Base-by-base conservation (phyloP, 305 asterid species). In the Plantago lanceolata region DNA sequence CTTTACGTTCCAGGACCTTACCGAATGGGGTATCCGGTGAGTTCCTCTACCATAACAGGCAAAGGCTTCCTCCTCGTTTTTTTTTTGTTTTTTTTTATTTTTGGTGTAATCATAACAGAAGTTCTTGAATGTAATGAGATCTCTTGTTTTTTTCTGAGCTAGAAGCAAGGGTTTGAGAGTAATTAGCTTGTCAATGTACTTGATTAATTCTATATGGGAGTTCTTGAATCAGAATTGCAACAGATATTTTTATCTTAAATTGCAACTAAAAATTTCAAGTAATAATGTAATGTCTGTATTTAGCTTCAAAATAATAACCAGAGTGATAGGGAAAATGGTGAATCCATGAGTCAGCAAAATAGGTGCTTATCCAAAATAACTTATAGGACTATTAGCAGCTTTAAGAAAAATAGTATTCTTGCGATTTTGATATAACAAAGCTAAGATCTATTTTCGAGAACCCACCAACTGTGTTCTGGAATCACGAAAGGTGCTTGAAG, bases 1-100 rank as follows among this genome's bases (percentile, higher is more conserved):
- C 19, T 31, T 65, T 52, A 53, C 69, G 73, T 31, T 63, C 71
- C 29, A 17, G 71, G 40, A 71, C 70, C 64, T 71, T 64, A 15
- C 59, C 51, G 68, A 60, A 52, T 55, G 69, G 35, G 58, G 65
- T 58, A 21, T 67, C 76, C 48, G 73, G 89, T 81, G 64, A 70
- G 85, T 72, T 68, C 44, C 43, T 35, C 15, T 0, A 29, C 45
- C 29, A 28, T 15, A 19, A 53, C n/a, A n/a, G n/a, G n/a, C n/a
- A n/a, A n/a, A n/a, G n/a, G n/a, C n/a, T n/a, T n/a, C n/a, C n/a
- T n/a, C n/a, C n/a, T n/a, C n/a, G n/a, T n/a, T n/a, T n/a, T n/a
- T 73, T 57, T 51, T 28, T 51, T 54, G 26, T 18, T 21, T 49
- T 17, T 31, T 21, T 60, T 54, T 33, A 8, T 62, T 48, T 43